phyloP scores from a whole-genome alignment of 2,329 filamentous ascomycete species.

The Curvularia sp. region DNA sequence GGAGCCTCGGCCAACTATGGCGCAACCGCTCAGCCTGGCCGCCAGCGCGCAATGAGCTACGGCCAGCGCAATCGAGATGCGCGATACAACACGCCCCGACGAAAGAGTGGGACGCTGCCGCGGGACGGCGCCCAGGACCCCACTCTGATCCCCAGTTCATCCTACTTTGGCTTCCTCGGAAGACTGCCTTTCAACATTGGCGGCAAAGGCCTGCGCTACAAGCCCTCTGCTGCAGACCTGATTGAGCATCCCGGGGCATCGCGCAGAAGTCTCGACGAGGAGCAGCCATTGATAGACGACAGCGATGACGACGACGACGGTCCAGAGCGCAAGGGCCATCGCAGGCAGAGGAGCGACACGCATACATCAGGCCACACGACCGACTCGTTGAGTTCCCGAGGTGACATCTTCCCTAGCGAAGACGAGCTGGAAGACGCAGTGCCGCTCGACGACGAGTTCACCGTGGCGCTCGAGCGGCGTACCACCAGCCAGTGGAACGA shows the following conservation, averaged over 20 bases:
- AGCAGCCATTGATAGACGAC: constrained; percentile 74
- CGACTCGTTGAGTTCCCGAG: constrained; percentile 84
- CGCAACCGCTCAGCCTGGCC: constrained; percentile 64
- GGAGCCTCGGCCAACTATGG: constrained; percentile 69
- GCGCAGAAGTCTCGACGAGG: constrained; percentile 62
- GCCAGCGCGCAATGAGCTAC: constrained; percentile 89
- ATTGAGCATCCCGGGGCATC: constrained; percentile 79
- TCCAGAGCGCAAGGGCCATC: constrained; percentile 46
- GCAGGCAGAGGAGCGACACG: constrained; percentile 76
- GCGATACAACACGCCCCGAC: constrained; percentile 47
- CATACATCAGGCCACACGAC: constrained; percentile 80
- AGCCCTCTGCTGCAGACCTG: constrained; percentile 87
- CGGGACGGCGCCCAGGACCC: constrained; percentile 69
- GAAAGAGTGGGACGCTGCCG: constrained; percentile 62
- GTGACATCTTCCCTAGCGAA: constrained; percentile 90
- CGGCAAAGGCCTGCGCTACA: constrained; percentile 79
- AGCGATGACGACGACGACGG: constrained; percentile 57
- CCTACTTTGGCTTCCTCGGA: constrained; percentile 83
- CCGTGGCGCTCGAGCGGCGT: constrained; percentile 77
- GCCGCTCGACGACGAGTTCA: constrained; percentile 91
- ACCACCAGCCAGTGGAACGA: constrained; percentile 66
- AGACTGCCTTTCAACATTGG: constrained; percentile 85
- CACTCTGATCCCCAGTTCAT: constrained; percentile 87
- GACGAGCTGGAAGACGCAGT: constrained; percentile 87
- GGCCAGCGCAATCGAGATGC: constrained; percentile 66